Conservation (phyloP, 495 filamentous ascomycete genomes). For the Aspergillus haitiensis region DNA sequence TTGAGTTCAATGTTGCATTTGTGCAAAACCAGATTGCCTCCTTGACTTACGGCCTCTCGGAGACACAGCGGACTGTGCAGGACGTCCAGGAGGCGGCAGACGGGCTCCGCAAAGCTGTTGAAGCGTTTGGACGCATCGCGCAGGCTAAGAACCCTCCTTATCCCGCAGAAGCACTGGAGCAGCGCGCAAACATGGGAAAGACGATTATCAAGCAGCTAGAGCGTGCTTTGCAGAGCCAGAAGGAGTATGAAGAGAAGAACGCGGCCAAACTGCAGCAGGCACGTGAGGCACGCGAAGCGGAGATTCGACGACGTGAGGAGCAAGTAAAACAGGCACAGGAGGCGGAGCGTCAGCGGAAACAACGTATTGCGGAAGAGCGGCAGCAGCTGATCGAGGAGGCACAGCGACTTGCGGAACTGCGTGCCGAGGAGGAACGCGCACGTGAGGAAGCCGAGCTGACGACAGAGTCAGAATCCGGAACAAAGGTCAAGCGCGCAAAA, state of each 20-base stretch:
- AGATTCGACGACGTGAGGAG: slow-evolving; percentile 71
- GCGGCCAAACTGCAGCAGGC: slow-evolving; percentile 78
- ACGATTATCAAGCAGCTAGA: slow-evolving; percentile 91
- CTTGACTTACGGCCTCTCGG: slow-evolving; percentile 69
- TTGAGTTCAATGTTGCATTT: slow-evolving; percentile 97
- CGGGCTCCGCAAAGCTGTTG: slow-evolving; percentile 90
- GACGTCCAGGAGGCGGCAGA: slow-evolving; percentile 75
- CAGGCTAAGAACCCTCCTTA: slow-evolving; percentile 84
- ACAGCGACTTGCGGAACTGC: slow-evolving; percentile 64
- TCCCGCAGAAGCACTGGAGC: slow-evolving; percentile 83
- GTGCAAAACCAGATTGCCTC: slow-evolving; percentile 91
- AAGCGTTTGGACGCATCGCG: slow-evolving; percentile 76
- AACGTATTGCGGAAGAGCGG: slow-evolving; percentile 78
- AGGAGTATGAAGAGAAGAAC: slow-evolving; percentile 91
- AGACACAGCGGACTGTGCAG: slow-evolving; percentile 71
- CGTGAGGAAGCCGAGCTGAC: slow-evolving; percentile 70
- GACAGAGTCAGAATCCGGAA: slow-evolving; percentile 73
- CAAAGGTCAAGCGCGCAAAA: slow-evolving; percentile 71
- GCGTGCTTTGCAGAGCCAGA: slow-evolving; percentile 76
- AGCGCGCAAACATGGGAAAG: slow-evolving; percentile 94
- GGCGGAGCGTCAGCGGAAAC: slow-evolving; percentile 65
- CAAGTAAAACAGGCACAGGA: slow-evolving; percentile 64
- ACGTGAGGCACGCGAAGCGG: slow-evolving; percentile 71
- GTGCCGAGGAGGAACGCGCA: slow-evolving; percentile 69
- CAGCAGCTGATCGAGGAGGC: slow-evolving; percentile 75